Conservation (phyloP, 2,329 filamentous ascomycete species). For the Eurotiales sp. region DNA sequence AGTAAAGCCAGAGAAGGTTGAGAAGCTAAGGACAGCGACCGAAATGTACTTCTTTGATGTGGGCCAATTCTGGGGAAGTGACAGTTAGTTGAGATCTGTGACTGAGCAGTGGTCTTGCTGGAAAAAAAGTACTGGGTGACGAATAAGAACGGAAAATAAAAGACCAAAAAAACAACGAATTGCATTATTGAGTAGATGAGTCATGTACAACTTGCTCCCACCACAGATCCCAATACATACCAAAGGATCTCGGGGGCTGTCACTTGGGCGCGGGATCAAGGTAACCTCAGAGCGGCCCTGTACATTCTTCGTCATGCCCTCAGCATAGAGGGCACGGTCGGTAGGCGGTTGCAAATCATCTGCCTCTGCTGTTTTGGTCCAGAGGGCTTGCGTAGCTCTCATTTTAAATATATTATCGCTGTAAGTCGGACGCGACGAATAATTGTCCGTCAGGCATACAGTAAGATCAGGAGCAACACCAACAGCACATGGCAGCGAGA, state of each 20-base stretch:
- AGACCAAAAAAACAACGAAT: background rate
- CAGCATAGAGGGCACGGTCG: background rate
- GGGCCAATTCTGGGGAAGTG: background rate
- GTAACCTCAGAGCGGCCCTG: background rate
- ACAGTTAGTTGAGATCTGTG: background rate
- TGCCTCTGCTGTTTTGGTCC: background rate
- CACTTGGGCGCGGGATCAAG: background rate
- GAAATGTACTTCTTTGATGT: background rate
- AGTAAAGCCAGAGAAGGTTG: conserved; percentile 1
- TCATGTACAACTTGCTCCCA: background rate
- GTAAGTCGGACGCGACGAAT: background rate
- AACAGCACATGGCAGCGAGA: no score
- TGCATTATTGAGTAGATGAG: background rate
- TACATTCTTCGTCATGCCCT: background rate
- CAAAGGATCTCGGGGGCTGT: background rate
- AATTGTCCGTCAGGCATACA: no score
- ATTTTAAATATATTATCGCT: background rate
- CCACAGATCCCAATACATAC: background rate
- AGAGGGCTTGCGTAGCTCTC: background rate
- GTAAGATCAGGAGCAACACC: no score
- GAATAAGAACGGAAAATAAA: no score
- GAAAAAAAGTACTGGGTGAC: no score
- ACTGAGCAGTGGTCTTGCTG: no score
- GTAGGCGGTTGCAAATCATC: background rate
- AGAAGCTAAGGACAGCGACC: background rate